phyloP scores from a whole-genome alignment of 768 basidiomycete species.

The Tricholoma bakamatsutake region DNA sequence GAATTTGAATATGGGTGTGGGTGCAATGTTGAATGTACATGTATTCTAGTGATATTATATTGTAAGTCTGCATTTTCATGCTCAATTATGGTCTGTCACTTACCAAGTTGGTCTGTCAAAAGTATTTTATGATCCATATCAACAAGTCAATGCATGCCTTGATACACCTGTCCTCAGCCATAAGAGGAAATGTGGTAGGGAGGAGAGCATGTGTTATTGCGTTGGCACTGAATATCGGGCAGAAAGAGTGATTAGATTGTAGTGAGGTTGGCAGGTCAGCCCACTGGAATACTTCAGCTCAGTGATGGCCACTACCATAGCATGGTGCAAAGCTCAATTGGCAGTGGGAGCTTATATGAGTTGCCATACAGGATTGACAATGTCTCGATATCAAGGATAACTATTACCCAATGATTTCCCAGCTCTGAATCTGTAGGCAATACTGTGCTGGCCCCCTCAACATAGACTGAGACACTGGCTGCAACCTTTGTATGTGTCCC shows the following conservation, averaged over 20 bases:
- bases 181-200: background rate
- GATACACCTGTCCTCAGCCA: background rate
- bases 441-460: background rate
- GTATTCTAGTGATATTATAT: background rate
- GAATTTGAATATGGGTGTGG: background rate
- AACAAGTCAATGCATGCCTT: background rate
- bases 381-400: background rate
- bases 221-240: background rate
- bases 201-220: background rate
- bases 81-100: background rate
- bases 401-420: constrained; percentile 7
- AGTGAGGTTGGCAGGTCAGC: background rate
- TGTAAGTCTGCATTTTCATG: background rate
- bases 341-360: constrained; percentile 2
- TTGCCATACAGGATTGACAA: background rate
- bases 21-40: background rate
- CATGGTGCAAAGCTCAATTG: background rate
- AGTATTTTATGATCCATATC: background rate
- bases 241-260: background rate
- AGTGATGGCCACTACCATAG: constrained; percentile 1
- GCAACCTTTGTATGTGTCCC: background rate
- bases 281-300: background rate
- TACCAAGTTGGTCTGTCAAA: background rate
- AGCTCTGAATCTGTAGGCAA: background rate
- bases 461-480: background rate